Evolutionary conservation across 2,329 filamentous ascomycete genomes (phyloP).

Genomic region (Alternaria hordeiaustralica): DNA sequence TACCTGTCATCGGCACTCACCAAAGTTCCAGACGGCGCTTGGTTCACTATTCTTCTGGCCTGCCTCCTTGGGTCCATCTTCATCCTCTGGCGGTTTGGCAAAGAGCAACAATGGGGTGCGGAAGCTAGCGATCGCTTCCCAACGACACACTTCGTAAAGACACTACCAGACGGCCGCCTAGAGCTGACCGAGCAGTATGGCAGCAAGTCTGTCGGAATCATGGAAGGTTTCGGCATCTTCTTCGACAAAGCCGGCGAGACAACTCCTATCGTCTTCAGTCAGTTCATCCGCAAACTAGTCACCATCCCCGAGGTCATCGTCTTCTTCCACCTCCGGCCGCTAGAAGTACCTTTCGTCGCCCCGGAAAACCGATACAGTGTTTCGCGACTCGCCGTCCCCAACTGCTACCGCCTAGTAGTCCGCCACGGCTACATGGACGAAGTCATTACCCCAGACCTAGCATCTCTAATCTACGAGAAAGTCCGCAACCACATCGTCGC

Average conservation of each 20-base stretch:
- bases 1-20: slow-evolving; percentile 73
- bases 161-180: slow-evolving; percentile 38
- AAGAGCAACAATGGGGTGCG: slow-evolving; percentile 76
- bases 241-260: slow-evolving; percentile 77
- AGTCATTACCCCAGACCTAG: slow-evolving; percentile 70
- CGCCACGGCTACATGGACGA: slow-evolving; percentile 77
- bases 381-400: slow-evolving; percentile 57
- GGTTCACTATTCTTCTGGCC: slow-evolving; percentile 75
- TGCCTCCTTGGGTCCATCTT: slow-evolving; percentile 69
- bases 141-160: slow-evolving; percentile 55
- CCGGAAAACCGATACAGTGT: slow-evolving; percentile 58
- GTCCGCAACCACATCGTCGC: slow-evolving; percentile 53
- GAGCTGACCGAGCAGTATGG: slow-evolving; percentile 52
- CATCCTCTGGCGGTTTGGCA: slow-evolving; percentile 79
- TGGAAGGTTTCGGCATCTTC: slow-evolving; percentile 72
- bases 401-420: slow-evolving; percentile 72
- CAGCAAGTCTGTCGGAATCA: slow-evolving; percentile 35
- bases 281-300: slow-evolving; percentile 75
- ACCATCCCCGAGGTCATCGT: slow-evolving; percentile 71
- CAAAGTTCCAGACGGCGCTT: slow-evolving; percentile 78
- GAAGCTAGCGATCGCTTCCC: slow-evolving; percentile 66
- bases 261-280: slow-evolving; percentile 71
- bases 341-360: slow-evolving; percentile 59
- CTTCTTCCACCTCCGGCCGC: slow-evolving; percentile 74
- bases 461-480: slow-evolving; percentile 61